These are phyloP conservation scores for Circinella umbellata DNA, from an alignment of 371 early-diverging fungal species.

Conservation along the genomic window DNA sequence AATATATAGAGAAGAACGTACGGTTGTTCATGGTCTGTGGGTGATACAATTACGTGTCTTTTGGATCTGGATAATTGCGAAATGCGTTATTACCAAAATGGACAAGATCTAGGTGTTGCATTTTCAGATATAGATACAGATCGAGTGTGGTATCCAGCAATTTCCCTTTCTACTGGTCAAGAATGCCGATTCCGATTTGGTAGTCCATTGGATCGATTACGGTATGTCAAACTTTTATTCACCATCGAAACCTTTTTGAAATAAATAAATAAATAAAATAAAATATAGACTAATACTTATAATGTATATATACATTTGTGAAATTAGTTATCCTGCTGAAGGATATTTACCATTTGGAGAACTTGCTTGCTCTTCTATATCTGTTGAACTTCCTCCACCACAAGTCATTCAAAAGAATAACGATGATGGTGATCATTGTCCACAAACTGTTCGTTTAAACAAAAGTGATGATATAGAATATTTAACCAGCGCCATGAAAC, in stretches of 20 bases:
- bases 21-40: conserved; percentile 65
- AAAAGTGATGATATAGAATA: conserved; percentile 14
- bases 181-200: conserved; percentile 48
- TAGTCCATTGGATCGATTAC: conserved; percentile 37
- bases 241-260: not conserved
- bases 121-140: conserved; percentile 52
- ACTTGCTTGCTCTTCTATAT: conserved; percentile 10
- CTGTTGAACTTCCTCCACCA: conserved; percentile 29
- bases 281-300: too few relatives aligned
- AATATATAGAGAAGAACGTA: conserved; percentile 49
- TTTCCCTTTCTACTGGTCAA: conserved; percentile 48
- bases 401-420: conserved; percentile 13
- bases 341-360: conserved; percentile 32
- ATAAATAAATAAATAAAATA: too few relatives aligned
- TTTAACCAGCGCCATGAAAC: conserved; percentile 19
- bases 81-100: conserved; percentile 68
- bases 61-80: conserved; percentile 64
- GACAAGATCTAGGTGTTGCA: conserved; percentile 69
- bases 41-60: conserved; percentile 64
- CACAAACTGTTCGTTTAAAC: conserved; percentile 10
- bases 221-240: conserved; percentile 14
- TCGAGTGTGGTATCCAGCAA: conserved; percentile 63
- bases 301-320: too few relatives aligned
- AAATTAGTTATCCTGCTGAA: conserved; percentile 32
- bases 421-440: not conserved